phyloP scores from a whole-genome alignment of 2,329 filamentous ascomycete species.

The Juglanconis oblonga region DNA sequence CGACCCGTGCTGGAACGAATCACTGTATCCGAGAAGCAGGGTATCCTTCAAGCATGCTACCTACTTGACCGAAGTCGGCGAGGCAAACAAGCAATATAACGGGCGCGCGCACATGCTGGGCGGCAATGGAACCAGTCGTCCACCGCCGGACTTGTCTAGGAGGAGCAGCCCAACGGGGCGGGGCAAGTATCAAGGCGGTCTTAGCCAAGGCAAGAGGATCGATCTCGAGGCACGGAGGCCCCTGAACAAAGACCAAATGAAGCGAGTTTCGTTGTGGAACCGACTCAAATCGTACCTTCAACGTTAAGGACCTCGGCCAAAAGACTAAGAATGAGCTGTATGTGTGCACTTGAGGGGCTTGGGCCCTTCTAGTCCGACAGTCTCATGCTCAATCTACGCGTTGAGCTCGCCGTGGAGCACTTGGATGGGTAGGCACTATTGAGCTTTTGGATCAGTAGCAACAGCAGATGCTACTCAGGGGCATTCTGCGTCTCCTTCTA shows the following conservation, averaged over 20 bases:
- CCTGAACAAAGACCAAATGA: neutral
- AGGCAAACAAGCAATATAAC: neutral
- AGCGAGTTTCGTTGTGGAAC: neutral
- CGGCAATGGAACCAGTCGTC: no score
- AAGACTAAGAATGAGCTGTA: no score
- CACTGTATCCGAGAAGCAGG: neutral
- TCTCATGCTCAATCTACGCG: no score
- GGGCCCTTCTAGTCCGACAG: no score
- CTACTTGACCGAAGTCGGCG: neutral
- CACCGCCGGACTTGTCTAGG: neutral
- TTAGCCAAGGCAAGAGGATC: no score
- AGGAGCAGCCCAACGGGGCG: neutral
- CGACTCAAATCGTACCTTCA: no score
- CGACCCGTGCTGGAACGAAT: slow-evolving; percentile 2
- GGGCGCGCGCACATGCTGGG: neutral
- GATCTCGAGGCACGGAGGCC: neutral
- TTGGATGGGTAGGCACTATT: no score
- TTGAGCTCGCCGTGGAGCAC: no score
- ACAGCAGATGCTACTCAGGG: neutral
- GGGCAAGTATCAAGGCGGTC: no score
- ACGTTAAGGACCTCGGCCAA: no score
- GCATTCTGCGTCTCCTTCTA: neutral
- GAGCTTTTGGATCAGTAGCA: neutral
- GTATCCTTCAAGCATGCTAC: neutral
- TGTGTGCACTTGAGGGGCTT: no score